Conservation (phyloP, 345 rosid genomes). For the Firmiana major region DNA sequence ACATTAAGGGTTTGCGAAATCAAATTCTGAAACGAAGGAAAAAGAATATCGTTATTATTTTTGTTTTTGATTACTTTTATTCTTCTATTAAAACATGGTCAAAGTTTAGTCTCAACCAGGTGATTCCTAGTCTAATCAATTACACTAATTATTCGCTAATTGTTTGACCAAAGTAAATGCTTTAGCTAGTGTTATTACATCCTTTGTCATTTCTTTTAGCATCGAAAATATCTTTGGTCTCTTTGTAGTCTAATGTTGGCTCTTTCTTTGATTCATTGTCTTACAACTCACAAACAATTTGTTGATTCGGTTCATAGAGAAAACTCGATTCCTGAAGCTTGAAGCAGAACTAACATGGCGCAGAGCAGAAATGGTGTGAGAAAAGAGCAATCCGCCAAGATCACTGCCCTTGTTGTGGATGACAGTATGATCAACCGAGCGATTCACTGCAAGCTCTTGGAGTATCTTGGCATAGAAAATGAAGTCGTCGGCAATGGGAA, state of each 20-base stretch:
- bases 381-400: not conserved
- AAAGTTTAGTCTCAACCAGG: constrained; percentile 5
- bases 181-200: not conserved
- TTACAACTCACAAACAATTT: not conserved
- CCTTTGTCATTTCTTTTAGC: not conserved
- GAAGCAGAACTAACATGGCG: not conserved
- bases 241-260: not conserved
- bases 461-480: constrained; percentile 49
- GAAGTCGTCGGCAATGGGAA: constrained; percentile 56
- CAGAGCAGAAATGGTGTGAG: not conserved
- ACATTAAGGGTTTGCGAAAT: not conserved
- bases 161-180: not conserved
- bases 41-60: not conserved
- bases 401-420: constrained; percentile 66
- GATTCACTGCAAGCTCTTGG: constrained; percentile 49
- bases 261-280: not conserved
- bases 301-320: not conserved
- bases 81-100: not conserved
- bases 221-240: not conserved
- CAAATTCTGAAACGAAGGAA: not conserved
- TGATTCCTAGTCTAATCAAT: not conserved
- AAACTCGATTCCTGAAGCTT: too few species aligned
- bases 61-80: not conserved
- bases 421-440: constrained; percentile 46
- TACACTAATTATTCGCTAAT: not conserved